Base-by-base conservation (phyloP, 306 rosid species). In the Quercus ilex region DNA sequence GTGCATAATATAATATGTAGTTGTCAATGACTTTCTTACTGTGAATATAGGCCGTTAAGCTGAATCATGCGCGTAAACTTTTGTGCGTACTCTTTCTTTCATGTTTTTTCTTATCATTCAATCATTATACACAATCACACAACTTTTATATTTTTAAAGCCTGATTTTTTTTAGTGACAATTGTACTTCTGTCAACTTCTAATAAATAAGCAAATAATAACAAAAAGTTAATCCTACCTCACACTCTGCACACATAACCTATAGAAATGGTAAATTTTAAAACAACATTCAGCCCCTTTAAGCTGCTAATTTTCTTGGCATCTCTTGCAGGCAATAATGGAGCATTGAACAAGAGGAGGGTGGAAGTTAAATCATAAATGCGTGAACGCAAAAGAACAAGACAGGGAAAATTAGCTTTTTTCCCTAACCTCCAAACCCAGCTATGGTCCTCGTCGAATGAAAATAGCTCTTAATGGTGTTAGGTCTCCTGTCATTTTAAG, bases 61-160 rank as follows among this genome's bases (percentile, higher is more conserved):
- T 41, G 0, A 41, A 41, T 0, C 46, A 41, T 0, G 8, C 0
- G 0, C 0, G 3, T 41, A 41, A 41, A 41, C 0, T 0, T 41
- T 41, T 7, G 12, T 41, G 1, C 12, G 3, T 8, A 3, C 1
- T 41, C 3, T 41, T 11, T 41, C 46, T 41, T 41, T 41, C 46
- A 7, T 41, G 3, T 3, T 41, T 41, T 0, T 0, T 0, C 3
- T 41, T 8, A 41, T 41, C 12, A 41, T 41, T 41, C 46, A 2
- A 41, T 41, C 1, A 8, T 38, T 3, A 38, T 41, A 41, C 46
- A 41, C 3, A 8, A 41, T 41, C 46, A 41, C 46, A 41, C 0
- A 13, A 49, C 5, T 49, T 49, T 2, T 41, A 41, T 41, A 8
- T 41, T 49, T 49, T 49, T 49, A 49, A 12, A 12, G 14, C 17